These are phyloP conservation scores for Clavariopsis aquatica DNA, from an alignment of 495 filamentous ascomycete genomes.

Conservation along the genomic window DNA sequence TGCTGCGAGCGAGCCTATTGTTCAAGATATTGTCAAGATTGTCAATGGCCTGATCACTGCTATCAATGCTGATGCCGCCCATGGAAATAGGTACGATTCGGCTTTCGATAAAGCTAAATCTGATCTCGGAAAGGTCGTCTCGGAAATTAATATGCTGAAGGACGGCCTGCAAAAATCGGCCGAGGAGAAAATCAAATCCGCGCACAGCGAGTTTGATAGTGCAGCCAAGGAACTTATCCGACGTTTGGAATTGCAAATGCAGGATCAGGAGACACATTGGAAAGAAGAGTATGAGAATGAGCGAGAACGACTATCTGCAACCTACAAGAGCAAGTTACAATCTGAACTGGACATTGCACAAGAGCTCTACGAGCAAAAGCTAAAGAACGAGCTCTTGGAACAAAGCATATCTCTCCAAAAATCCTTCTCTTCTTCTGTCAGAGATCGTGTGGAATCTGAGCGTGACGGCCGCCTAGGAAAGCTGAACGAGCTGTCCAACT, in stretches of 20 bases:
- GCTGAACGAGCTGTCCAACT: constrained; percentile 73
- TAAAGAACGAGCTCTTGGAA: constrained; percentile 83
- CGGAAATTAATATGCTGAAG: constrained; percentile 73
- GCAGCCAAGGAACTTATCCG: constrained; percentile 75
- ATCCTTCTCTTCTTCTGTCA: constrained; percentile 74
- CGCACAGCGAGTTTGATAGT: constrained; percentile 74
- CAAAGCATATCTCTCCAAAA: constrained; percentile 86
- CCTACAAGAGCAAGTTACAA: constrained; percentile 76
- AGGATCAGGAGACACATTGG: constrained; percentile 73
- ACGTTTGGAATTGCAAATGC: constrained; percentile 69
- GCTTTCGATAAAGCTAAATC: constrained; percentile 80
- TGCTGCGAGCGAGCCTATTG: constrained; percentile 77
- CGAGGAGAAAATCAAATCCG: constrained; percentile 70
- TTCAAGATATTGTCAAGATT: constrained; percentile 92
- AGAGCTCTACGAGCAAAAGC: constrained; percentile 73
- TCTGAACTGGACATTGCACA: constrained; percentile 72
- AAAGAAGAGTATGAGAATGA: constrained; percentile 87
- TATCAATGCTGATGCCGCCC: constrained; percentile 76
- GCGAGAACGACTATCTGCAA: constrained; percentile 69
- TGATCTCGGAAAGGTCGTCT: constrained; percentile 73
- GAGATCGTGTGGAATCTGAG: constrained; percentile 83
- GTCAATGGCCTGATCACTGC: constrained; percentile 93
- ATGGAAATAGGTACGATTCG: constrained; percentile 66
- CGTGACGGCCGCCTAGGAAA: constrained; percentile 83
- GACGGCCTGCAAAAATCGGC: constrained; percentile 64